These are phyloP conservation scores for Basidiobolus meristosporus DNA, from an alignment of 371 early-diverging fungal species.

Conservation along the genomic window DNA sequence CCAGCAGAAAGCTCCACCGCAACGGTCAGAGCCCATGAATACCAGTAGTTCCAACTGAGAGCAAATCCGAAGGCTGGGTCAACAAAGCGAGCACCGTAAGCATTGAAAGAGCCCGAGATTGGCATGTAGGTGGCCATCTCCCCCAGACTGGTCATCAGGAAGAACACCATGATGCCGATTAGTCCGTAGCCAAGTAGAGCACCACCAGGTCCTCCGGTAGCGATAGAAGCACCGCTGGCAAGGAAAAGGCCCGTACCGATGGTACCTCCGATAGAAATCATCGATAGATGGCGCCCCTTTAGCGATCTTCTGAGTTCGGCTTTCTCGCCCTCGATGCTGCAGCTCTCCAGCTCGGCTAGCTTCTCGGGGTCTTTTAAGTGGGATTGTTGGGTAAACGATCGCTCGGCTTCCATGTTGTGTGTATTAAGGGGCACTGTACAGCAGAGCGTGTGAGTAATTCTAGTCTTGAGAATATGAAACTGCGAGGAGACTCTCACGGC, in stretches of 20 bases:
- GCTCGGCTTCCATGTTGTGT: no score
- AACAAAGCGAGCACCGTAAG: constrained; percentile 61
- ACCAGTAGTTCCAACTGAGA: constrained; percentile 63
- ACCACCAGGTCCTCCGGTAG: constrained; percentile 66
- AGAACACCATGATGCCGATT: constrained; percentile 65
- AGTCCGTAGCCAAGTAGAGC: constrained; percentile 48
- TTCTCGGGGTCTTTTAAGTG: no score
- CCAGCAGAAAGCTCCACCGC: constrained; percentile 59
- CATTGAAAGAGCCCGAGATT: constrained; percentile 69
- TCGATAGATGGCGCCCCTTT: constrained; percentile 48
- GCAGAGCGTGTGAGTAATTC: no score
- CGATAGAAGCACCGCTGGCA: constrained; percentile 59
- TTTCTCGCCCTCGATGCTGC: no score
- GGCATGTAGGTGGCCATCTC: constrained; percentile 81
- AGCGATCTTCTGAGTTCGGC: constrained; percentile 6
- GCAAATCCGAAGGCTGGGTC: constrained; percentile 76
- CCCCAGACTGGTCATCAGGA: constrained; percentile 62
- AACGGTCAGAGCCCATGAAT: constrained; percentile 65
- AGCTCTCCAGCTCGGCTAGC: no score
- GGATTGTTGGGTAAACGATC: no score
- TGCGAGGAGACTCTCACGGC: no score
- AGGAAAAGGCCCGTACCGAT: constrained; percentile 80
- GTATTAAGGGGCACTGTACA: no score
- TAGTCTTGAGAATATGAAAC: no score
- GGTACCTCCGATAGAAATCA: constrained; percentile 66